Percentiles rank a stretch among this genome's conserved stretches.
Conservation (phyloP, 306 rosid genomes). For the Cucurbita argyrosperma region DNA sequence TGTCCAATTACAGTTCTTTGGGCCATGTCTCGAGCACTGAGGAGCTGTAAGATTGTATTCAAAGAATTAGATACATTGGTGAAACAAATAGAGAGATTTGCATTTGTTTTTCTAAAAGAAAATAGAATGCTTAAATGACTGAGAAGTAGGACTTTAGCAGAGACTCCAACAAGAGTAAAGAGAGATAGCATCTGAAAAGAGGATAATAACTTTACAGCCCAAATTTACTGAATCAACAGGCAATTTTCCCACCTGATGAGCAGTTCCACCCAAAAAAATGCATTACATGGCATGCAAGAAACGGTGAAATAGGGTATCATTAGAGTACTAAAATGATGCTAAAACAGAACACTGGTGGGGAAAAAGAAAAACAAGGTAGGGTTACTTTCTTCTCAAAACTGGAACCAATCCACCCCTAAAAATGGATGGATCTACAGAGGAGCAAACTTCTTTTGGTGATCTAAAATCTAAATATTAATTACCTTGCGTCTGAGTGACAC, state of each 20-base stretch:
- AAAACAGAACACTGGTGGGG: not conserved
- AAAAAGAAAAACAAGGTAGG: not conserved
- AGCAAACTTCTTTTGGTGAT: not conserved
- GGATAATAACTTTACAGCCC: not conserved
- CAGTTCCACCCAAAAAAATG: not conserved
- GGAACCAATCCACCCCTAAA: not conserved
- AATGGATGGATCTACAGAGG: not conserved
- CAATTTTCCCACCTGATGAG: not conserved
- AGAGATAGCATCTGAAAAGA: not conserved
- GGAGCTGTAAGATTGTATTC: slow-evolving; percentile 33
- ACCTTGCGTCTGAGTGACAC: slow-evolving; percentile 80
- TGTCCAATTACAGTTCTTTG: slow-evolving; percentile 66
- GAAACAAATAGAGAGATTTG: not conserved
- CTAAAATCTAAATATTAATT: not conserved
- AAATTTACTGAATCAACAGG: not conserved
- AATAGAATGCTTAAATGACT: not conserved
- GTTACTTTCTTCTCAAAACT: not conserved
- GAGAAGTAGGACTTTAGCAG: not conserved
- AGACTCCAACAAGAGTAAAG: not conserved
- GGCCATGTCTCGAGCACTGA: slow-evolving; percentile 90
- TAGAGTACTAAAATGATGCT: not conserved
- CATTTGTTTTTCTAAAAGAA: not conserved
- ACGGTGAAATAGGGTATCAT: not conserved
- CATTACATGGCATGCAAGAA: no score
- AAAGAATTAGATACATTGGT: slow-evolving; percentile 1